phyloP scores from a whole-genome alignment of 495 filamentous ascomycete species.

The Aspergillus saccharolyticus region DNA sequence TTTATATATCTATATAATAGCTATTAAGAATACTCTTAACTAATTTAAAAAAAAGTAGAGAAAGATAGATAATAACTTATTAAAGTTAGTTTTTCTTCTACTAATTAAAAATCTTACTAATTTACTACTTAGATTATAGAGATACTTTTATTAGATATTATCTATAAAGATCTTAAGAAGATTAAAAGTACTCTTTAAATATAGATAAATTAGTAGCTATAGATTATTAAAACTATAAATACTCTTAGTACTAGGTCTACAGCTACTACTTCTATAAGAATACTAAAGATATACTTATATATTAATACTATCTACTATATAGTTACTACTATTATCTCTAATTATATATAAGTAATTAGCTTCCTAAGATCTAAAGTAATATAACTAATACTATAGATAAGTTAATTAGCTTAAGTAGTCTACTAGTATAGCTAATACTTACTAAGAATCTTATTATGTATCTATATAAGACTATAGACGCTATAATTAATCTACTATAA shows the following conservation, averaged over 20 bases:
- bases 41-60: too few species aligned
- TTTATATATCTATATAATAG: background rate
- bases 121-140: too few species aligned
- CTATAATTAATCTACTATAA: background rate
- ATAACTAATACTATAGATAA: background rate
- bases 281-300: background rate
- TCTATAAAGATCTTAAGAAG: too few species aligned
- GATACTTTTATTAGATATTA: too few species aligned
- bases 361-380: background rate
- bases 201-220: background rate
- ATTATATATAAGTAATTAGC: background rate
- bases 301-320: background rate
- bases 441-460: slow-evolving; percentile 9
- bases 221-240: slow-evolving; percentile 6
- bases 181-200: background rate
- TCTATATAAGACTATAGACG: slow-evolving; percentile 9
- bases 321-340: background rate
- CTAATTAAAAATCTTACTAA: too few species aligned
- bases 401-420: slow-evolving; percentile 6
- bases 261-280: background rate
- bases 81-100: too few species aligned
- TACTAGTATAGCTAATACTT: slow-evolving; percentile 5
- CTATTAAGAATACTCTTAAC: background rate
- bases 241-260: slow-evolving; percentile 6
- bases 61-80: too few species aligned